These are phyloP conservation scores for Misopates orontium DNA, from an alignment of 257 asterid species.

Conservation along the genomic window DNA sequence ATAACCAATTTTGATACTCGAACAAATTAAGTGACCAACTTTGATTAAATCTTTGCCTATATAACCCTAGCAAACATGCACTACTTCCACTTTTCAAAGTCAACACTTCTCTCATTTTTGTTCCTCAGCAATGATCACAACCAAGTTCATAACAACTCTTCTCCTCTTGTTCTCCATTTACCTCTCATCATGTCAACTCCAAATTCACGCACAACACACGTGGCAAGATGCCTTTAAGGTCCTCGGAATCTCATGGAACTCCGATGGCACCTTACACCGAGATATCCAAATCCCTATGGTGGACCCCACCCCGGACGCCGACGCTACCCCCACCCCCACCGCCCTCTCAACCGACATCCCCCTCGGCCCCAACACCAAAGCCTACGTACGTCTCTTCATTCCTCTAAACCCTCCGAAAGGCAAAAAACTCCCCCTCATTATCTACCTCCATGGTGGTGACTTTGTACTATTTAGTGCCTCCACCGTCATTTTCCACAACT, in stretches of 20 bases:
- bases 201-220: constrained; percentile 4
- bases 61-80: too few species aligned
- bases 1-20: too few species aligned
- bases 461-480: constrained; percentile 35
- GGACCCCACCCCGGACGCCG: constrained; percentile 8
- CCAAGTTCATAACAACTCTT: background rate
- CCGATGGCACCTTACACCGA: constrained; percentile 17
- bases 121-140: background rate
- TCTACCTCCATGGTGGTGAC: constrained; percentile 45
- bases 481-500: constrained; percentile 38
- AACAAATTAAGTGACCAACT: too few species aligned
- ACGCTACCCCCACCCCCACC: background rate
- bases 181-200: background rate
- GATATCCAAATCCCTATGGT: constrained; percentile 19
- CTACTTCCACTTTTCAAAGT: too few species aligned
- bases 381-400: constrained; percentile 25
- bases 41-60: too few species aligned
- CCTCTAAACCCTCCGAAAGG: constrained; percentile 23
- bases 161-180: background rate
- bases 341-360: constrained; percentile 21
- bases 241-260: constrained; percentile 27
- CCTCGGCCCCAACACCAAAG: background rate
- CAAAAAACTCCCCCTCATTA: constrained; percentile 35
- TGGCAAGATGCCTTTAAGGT: constrained; percentile 31
- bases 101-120: too few species aligned